phyloP scores from a whole-genome alignment of 2,329 filamentous ascomycete species.

The Pseudogymnoascus sp. region DNA sequence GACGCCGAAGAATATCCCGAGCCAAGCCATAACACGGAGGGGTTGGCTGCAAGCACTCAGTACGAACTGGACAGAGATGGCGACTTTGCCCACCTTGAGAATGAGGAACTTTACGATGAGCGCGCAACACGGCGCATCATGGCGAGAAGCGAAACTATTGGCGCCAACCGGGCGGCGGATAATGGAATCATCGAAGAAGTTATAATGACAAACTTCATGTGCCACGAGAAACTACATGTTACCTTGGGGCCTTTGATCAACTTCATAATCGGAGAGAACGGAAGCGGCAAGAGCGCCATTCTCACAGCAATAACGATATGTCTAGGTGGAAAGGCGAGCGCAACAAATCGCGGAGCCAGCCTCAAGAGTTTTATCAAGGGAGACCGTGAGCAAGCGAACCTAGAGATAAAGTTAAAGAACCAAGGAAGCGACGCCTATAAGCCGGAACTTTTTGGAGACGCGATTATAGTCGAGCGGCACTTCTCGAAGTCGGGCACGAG shows the following conservation, averaged over 20 bases:
- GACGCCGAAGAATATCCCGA: slow-evolving; percentile 24
- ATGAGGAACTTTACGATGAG: slow-evolving; percentile 52
- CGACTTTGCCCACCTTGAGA: slow-evolving; percentile 48
- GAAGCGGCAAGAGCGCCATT: slow-evolving; percentile 94
- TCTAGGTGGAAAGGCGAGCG: slow-evolving; percentile 86
- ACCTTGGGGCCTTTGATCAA: slow-evolving; percentile 91
- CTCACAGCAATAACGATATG: slow-evolving; percentile 89
- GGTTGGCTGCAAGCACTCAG: slow-evolving; percentile 40
- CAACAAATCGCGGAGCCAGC: slow-evolving; percentile 85
- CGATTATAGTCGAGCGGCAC: slow-evolving; percentile 83
- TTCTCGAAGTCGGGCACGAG: slow-evolving; percentile 69
- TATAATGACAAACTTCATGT: slow-evolving; percentile 93
- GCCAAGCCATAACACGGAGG: slow-evolving; percentile 8
- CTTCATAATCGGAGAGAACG: slow-evolving; percentile 96
- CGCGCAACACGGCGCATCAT: slow-evolving; percentile 56
- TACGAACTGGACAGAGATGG: slow-evolving; percentile 55
- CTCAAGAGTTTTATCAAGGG: slow-evolving; percentile 89
- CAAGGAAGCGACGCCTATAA: slow-evolving; percentile 77
- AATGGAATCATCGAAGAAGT: slow-evolving; percentile 84
- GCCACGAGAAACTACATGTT: slow-evolving; percentile 73
- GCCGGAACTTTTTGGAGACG: slow-evolving; percentile 71
- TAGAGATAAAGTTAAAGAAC: slow-evolving; percentile 87
- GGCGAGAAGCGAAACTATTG: slow-evolving; percentile 39
- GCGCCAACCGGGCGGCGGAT: slow-evolving; percentile 68
- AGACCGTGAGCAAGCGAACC: slow-evolving; percentile 65